These are phyloP conservation scores for Thalia dealbata DNA, from an alignment of 176 grass and related monocot species.

Conservation along the genomic window DNA sequence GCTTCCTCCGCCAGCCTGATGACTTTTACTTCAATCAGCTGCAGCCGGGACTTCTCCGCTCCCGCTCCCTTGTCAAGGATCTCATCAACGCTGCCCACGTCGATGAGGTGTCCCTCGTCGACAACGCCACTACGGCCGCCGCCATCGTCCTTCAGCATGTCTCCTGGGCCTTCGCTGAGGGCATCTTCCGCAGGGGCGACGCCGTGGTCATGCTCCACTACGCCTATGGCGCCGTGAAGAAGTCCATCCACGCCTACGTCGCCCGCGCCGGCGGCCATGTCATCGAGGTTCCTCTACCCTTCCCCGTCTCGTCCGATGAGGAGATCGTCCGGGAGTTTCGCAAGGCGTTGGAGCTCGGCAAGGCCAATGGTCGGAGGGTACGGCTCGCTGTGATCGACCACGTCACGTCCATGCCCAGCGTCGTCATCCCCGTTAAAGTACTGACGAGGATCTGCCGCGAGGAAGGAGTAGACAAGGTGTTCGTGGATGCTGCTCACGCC, in stretches of 20 bases:
- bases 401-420: conserved; percentile 94
- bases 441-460: conserved; percentile 72
- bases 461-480: conserved; percentile 79
- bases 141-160: conserved; percentile 84
- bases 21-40: conserved; percentile 69
- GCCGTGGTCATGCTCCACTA: conserved; percentile 93
- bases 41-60: conserved; percentile 42
- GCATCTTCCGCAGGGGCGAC: conserved; percentile 45
- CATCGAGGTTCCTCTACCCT: conserved; percentile 87
- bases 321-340: conserved; percentile 71
- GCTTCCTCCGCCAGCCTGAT: conserved; percentile 77
- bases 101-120: conserved; percentile 72
- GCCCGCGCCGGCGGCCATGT: conserved; percentile 71
- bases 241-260: conserved; percentile 84
- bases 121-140: conserved; percentile 86
- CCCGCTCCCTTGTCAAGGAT: conserved; percentile 36
- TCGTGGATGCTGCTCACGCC: conserved; percentile 72
- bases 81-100: conserved; percentile 43
- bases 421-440: conserved; percentile 78
- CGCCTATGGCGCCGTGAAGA: conserved; percentile 85
- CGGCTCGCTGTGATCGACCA: conserved; percentile 89
- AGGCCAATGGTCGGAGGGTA: conserved; percentile 48
- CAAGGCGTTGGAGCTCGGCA: conserved; percentile 48
- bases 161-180: conserved; percentile 74
- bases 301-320: conserved; percentile 48